These are phyloP conservation scores for Tephrocybe sp. DNA, from an alignment of 768 basidiomycete species.

Conservation along the genomic window DNA sequence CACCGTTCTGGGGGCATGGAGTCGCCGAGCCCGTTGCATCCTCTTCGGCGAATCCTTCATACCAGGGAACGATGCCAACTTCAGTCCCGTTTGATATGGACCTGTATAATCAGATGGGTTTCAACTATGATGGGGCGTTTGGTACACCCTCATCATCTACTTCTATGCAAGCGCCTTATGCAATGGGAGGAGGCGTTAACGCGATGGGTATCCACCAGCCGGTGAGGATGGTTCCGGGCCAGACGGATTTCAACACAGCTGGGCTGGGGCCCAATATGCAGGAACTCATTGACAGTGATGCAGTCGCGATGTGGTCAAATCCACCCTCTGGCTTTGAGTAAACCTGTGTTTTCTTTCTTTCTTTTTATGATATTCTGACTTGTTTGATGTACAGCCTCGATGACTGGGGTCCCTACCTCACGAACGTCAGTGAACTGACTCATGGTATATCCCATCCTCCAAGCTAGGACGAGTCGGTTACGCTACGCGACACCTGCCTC, in stretches of 20 bases:
- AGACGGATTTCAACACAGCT: background rate
- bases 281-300: slow-evolving; percentile 41
- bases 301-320: slow-evolving; percentile 66
- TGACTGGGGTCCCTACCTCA: slow-evolving; percentile 44
- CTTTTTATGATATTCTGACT: background rate
- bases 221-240: background rate
- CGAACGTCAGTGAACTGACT: slow-evolving; percentile 38
- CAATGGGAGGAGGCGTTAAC: background rate
- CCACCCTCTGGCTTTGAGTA: slow-evolving; percentile 70
- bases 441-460: slow-evolving; percentile 20
- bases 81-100: slow-evolving; percentile 21
- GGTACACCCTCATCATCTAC: background rate
- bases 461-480: background rate
- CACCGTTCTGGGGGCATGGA: slow-evolving; percentile 4
- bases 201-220: slow-evolving; percentile 2
- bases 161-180: background rate
- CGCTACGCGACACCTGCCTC: background rate
- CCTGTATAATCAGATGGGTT: slow-evolving; percentile 24
- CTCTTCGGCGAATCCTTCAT: slow-evolving; percentile 1
- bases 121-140: slow-evolving; percentile 6
- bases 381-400: slow-evolving; percentile 30
- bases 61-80: slow-evolving; percentile 1
- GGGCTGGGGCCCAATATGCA: slow-evolving; percentile 12
- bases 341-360: slow-evolving; percentile 27
- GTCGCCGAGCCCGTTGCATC: background rate